phyloP scores from a whole-genome alignment of 176 grass and related monocot species.

The Eragrostis nindensis region DNA sequence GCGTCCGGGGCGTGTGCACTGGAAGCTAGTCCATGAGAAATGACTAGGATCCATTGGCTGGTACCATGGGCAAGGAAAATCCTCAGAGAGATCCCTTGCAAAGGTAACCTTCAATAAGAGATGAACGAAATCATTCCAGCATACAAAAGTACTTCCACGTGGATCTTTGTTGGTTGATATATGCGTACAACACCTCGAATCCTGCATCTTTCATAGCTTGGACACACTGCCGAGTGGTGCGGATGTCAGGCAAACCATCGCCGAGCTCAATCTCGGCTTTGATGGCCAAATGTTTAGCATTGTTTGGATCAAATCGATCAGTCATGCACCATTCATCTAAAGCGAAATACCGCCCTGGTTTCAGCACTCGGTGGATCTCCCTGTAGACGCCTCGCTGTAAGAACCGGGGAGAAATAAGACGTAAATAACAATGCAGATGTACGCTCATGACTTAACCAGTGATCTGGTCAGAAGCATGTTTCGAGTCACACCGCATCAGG shows the following conservation, averaged over 20 bases:
- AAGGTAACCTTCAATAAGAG: constrained; percentile 25
- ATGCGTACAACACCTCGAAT: constrained; percentile 40
- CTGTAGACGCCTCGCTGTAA: constrained; percentile 37
- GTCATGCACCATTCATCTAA: constrained; percentile 52
- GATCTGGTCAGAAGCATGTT: not conserved
- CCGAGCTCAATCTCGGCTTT: constrained; percentile 62
- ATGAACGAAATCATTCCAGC: not conserved
- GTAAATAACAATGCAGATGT: not conserved
- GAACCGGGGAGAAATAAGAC: not conserved
- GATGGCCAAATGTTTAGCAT: constrained; percentile 30
- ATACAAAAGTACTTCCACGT: not conserved
- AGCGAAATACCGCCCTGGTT: constrained; percentile 54
- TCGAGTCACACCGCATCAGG: constrained; percentile 47
- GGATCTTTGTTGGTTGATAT: not conserved
- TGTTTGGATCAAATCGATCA: constrained; percentile 43
- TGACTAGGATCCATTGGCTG: constrained; percentile 22
- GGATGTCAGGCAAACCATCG: constrained; percentile 44
- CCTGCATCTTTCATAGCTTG: constrained; percentile 58
- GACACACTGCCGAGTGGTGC: constrained; percentile 43
- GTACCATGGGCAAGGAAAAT: constrained; percentile 56
- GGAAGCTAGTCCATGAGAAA: constrained; percentile 41
- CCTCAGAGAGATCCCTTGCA: constrained; percentile 41
- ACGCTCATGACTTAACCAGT: too few relatives aligned
- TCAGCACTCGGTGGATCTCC: constrained; percentile 52
- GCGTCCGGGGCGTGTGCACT: constrained; percentile 9